Base-by-base conservation (phyloP, 306 rosid species). In the Trifolium subterraneum region DNA sequence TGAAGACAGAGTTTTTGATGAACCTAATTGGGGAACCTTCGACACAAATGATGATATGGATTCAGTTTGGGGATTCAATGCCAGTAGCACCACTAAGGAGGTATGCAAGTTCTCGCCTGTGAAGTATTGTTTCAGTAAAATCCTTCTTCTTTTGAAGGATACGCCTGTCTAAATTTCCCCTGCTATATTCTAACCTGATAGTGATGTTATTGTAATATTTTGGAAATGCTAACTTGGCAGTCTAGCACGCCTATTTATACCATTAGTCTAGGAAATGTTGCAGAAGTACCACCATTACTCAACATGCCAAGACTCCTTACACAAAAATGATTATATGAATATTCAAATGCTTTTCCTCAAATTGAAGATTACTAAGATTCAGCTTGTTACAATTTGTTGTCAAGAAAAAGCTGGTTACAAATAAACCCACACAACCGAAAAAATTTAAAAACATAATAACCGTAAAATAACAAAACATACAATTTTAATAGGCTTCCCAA, bases 41-140 rank as follows among this genome's bases (percentile, higher is more conserved):
- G 99, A 92, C 79, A 18, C 85, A 29, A 92, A 92, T 64, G 97
- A 92, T 73, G 98, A 95, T 33, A 15, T 92, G 72, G 97, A 92
- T 83, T 88, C 98, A 3, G 86, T 92, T 39, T 95, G 98, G 99
- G 97, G 91, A 71, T 89, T 95, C 79, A 90, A 86, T 77, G 62
- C 90, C 16, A 78, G 59, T 64, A 83, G 84, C 85, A 67, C 77
- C 58, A 66, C 80, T 38, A 92, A 89, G 87, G 97, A 87, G 92
- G 98, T 92, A 71, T 75, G 83, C 70, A 18, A 71, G 66, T 66
- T 77, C 68, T 76, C 52, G 4, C n/a, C 23, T 36, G 65, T 58
- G 45, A 67, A 56, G 38, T 74, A 70, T 66, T 61, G 20, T 70
- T 41, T 19, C 45, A 19, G 64, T 58, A 35, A 76, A 63, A 35